Evolutionary conservation across 1,284 basidiomycete genomes (phyloP).

Genomic region (Thelephora terrestris): DNA sequence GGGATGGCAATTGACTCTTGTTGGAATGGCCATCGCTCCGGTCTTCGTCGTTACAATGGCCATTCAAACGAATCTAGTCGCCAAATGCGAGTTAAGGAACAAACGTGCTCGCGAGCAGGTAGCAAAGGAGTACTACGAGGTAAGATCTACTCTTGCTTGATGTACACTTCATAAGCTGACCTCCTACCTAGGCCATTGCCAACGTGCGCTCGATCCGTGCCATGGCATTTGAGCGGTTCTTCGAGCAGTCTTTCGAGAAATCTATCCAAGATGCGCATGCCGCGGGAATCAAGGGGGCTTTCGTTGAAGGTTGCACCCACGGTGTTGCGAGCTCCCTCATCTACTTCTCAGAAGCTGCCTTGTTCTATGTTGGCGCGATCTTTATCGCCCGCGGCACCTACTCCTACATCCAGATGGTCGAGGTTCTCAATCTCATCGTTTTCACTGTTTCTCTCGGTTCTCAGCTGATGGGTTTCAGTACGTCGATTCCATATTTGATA

Average conservation of each 20-base stretch:
- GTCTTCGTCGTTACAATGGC: constrained; percentile 72
- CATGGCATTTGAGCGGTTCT: constrained; percentile 81
- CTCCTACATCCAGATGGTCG: constrained; percentile 79
- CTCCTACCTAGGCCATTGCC: constrained; percentile 49
- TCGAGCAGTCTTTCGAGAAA: constrained; percentile 57
- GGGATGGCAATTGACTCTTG: constrained; percentile 92
- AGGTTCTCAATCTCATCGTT: constrained; percentile 85
- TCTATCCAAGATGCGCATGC: constrained; percentile 52
- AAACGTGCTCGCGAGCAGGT: constrained; percentile 81
- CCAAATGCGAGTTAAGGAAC: constrained; percentile 68
- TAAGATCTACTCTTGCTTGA: constrained; percentile 24
- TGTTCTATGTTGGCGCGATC: constrained; percentile 85
- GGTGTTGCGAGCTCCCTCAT: constrained; percentile 77
- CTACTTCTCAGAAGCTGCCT: constrained; percentile 79
- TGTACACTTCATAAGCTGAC: background rate
- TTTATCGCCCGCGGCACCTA: constrained; percentile 78
- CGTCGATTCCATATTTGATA: constrained; percentile 23
- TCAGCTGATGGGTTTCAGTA: constrained; percentile 83
- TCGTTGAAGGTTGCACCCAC: constrained; percentile 76
- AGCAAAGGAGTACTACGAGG: constrained; percentile 80
- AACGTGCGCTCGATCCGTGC: constrained; percentile 83
- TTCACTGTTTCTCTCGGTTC: constrained; percentile 90
- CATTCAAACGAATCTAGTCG: constrained; percentile 61
- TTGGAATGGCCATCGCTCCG: constrained; percentile 81
- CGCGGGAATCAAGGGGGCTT: constrained; percentile 69